phyloP scores from a whole-genome alignment of 169 alveolate species.

The Plasmodium relictum region DNA sequence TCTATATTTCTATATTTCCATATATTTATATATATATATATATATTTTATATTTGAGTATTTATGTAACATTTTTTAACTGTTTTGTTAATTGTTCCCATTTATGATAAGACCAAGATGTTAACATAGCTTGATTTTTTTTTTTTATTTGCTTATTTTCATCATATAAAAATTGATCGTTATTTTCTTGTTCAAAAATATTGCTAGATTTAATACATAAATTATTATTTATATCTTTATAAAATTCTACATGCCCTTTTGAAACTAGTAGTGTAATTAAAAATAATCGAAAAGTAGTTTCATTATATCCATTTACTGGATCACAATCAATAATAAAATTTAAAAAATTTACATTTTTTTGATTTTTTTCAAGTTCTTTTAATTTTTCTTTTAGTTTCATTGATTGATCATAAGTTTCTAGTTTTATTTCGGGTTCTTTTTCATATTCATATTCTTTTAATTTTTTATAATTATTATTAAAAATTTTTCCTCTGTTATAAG shows the following conservation, averaged over 20 bases:
- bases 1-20: background rate
- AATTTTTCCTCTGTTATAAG: constrained; percentile 17
- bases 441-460: constrained; percentile 34
- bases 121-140: constrained; percentile 63
- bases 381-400: constrained; percentile 57
- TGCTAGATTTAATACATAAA: constrained; percentile 32
- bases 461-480: constrained; percentile 23
- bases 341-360: constrained; percentile 71
- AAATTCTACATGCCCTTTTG: constrained; percentile 80
- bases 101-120: constrained; percentile 69
- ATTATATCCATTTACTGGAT: constrained; percentile 83
- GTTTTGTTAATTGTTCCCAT: constrained; percentile 35
- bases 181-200: background rate
- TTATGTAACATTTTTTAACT: background rate
- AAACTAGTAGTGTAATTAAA: constrained; percentile 80
- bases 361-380: constrained; percentile 32
- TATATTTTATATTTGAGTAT: background rate
- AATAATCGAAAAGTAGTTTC: constrained; percentile 83
- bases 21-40: background rate
- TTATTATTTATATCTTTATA: constrained; percentile 38
- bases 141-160: background rate
- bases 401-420: constrained; percentile 67
- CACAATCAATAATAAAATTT: constrained; percentile 82
- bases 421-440: constrained; percentile 54
- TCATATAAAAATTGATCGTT: background rate